Evolutionary conservation across 768 basidiomycete species (phyloP).

Genomic region (Tubosaeta brunneosetosa): DNA sequence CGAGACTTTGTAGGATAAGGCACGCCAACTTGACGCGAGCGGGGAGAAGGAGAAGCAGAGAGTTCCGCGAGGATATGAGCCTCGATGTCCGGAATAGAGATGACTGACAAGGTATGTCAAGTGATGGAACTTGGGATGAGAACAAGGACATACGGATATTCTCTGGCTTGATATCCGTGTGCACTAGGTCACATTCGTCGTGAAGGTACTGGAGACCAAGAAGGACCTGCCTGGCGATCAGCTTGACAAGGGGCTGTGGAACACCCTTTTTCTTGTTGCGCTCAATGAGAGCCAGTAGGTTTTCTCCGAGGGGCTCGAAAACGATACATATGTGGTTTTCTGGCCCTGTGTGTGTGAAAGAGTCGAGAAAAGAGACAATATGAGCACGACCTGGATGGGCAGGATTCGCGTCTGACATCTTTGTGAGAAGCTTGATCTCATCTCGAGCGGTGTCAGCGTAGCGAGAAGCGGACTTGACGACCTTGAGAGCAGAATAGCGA

Average conservation of each 20-base stretch:
- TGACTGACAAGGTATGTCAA: constrained; percentile 44
- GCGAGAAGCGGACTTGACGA: constrained; percentile 90
- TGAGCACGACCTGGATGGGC: constrained; percentile 73
- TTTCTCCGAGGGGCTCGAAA: constrained; percentile 82
- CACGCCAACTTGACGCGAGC: constrained; percentile 76
- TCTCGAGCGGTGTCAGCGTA: constrained; percentile 97
- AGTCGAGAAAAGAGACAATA: constrained; percentile 87
- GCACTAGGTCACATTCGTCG: constrained; percentile 87
- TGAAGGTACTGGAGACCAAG: constrained; percentile 90
- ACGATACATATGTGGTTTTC: constrained; percentile 89
- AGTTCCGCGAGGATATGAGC: constrained; percentile 67
- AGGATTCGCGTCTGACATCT: constrained; percentile 67
- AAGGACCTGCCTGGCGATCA: constrained; percentile 81
- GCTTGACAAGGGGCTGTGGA: constrained; percentile 74
- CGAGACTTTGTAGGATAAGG: constrained; percentile 65
- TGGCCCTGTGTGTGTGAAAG: constrained; percentile 72
- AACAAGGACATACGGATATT: constrained; percentile 73
- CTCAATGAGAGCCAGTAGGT: constrained; percentile 67
- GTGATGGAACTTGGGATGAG: constrained; percentile 13
- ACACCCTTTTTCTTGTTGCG: constrained; percentile 82
- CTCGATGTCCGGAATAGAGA: constrained; percentile 79
- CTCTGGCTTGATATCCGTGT: constrained; percentile 94
- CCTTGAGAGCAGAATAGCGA: constrained; percentile 86
- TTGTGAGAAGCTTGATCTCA: constrained; percentile 88
- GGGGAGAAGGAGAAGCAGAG: constrained; percentile 61